A percentile compares a stretch with the other conserved stretches of the same genome.
These are phyloP conservation scores for Fistulinella prunicolor DNA, from an alignment of 768 basidiomycete genomes.

Conservation along the genomic window DNA sequence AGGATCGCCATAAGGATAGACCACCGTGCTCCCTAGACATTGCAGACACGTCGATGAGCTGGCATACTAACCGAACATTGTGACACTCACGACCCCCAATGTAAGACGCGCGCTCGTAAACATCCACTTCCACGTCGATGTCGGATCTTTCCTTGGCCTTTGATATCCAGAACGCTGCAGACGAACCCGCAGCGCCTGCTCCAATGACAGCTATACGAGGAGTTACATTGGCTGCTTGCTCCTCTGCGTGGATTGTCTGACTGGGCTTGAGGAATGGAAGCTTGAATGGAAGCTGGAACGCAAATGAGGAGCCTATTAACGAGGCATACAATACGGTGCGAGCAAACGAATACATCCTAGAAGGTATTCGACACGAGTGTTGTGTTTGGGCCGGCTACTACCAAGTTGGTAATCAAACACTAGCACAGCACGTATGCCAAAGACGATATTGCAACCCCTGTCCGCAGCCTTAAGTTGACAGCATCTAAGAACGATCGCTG, in stretches of 20 bases:
- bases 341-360: slow-evolving; percentile 16
- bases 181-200: slow-evolving; percentile 84
- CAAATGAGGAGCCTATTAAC: slow-evolving; percentile 24
- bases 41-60: slow-evolving; percentile 2
- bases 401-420: too few species aligned
- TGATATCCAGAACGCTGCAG: slow-evolving; percentile 81
- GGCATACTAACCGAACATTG: slow-evolving; percentile 1
- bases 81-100: slow-evolving; percentile 78
- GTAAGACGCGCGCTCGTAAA: slow-evolving; percentile 75
- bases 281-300: slow-evolving; percentile 51
- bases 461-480: too few species aligned
- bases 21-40: slow-evolving; percentile 65
- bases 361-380: background rate
- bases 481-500: too few species aligned
- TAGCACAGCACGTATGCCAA: too few species aligned
- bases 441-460: too few species aligned
- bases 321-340: slow-evolving; percentile 18
- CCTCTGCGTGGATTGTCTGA: slow-evolving; percentile 17
- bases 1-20: slow-evolving; percentile 65
- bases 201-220: slow-evolving; percentile 83
- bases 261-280: slow-evolving; percentile 52
- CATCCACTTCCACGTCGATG: slow-evolving; percentile 72
- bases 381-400: too few species aligned
- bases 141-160: slow-evolving; percentile 72
- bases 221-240: slow-evolving; percentile 21